These are phyloP conservation scores for Zizania latifolia DNA, from an alignment of 176 grass and related monocot species.

Conservation along the genomic window DNA sequence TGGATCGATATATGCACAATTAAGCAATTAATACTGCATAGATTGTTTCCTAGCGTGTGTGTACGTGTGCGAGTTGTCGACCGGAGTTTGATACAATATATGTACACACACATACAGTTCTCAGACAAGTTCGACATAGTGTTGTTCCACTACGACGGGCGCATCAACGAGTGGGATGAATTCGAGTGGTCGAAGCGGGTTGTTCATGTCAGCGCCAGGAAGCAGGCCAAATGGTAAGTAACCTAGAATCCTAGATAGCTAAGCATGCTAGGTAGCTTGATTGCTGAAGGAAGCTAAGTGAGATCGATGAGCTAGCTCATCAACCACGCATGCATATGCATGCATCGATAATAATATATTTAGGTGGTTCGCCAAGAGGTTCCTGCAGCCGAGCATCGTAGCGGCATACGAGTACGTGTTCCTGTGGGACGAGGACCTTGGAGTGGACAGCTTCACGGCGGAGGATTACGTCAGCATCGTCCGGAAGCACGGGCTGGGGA, in stretches of 20 bases:
- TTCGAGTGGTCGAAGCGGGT: slow-evolving; percentile 42
- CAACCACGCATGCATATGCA: no score
- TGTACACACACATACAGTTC: slow-evolving; percentile 3
- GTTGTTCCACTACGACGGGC: slow-evolving; percentile 40
- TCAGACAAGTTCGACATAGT: neutral
- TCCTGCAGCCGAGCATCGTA: slow-evolving; percentile 36
- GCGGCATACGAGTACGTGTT: slow-evolving; percentile 43
- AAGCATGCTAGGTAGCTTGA: no score
- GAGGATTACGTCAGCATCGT: slow-evolving; percentile 20
- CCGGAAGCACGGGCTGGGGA: slow-evolving; percentile 11
- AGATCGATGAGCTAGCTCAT: no score
- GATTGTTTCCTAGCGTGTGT: no score
- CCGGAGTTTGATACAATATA: no score
- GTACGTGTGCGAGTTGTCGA: no score
- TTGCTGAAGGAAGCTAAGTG: no score
- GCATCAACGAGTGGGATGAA: slow-evolving; percentile 26
- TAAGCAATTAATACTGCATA: no score
- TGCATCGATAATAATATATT: no score
- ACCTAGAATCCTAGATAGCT: no score
- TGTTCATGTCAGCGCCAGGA: slow-evolving; percentile 30
- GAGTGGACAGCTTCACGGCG: neutral
- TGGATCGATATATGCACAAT: no score
- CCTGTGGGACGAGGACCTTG: slow-evolving; percentile 47
- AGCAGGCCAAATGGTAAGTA: slow-evolving; percentile 36
- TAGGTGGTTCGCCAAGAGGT: slow-evolving; percentile 55